phyloP scores from a whole-genome alignment of 2,329 filamentous ascomycete genomes.

The Fusarium succisae region DNA sequence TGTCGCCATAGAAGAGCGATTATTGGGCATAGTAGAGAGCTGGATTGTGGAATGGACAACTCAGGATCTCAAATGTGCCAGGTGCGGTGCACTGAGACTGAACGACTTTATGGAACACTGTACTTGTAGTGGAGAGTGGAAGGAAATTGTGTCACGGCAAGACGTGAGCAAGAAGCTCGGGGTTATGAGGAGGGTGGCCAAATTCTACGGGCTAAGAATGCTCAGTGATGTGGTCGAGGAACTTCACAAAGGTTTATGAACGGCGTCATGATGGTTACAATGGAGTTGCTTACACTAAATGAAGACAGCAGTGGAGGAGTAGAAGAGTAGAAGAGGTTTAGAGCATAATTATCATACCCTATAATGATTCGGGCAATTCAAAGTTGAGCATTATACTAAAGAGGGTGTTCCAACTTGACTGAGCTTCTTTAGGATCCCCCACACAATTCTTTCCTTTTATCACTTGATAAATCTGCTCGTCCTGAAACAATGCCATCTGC shows the following conservation, averaged over 20 bases:
- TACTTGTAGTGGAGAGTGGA: constrained; percentile 89
- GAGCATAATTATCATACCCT: neutral
- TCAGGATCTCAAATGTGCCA: constrained; percentile 85
- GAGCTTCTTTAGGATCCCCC: neutral
- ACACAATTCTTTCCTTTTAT: neutral
- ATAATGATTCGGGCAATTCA: neutral
- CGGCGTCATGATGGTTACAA: constrained; percentile 10
- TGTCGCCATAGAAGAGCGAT: constrained; percentile 82
- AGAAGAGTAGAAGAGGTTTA: neutral
- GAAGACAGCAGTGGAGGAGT: neutral
- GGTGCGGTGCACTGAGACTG: constrained; percentile 76
- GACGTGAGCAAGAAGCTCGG: constrained; percentile 72
- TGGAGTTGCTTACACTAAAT: neutral
- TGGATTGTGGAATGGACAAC: constrained; percentile 82
- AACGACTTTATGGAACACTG: constrained; percentile 99
- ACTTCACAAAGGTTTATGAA: constrained; percentile 60
- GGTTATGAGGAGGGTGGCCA: constrained; percentile 79
- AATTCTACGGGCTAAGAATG: constrained; percentile 84
- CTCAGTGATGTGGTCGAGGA: constrained; percentile 77
- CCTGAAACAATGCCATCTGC: neutral
- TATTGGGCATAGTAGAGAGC: constrained; percentile 80
- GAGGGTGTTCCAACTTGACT: neutral
- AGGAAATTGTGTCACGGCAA: constrained; percentile 71
- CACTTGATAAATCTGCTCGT: neutral
- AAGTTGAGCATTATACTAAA: neutral